Evolutionary conservation across 2,329 filamentous ascomycete genomes (phyloP).

Genomic region (Onygena corvina): DNA sequence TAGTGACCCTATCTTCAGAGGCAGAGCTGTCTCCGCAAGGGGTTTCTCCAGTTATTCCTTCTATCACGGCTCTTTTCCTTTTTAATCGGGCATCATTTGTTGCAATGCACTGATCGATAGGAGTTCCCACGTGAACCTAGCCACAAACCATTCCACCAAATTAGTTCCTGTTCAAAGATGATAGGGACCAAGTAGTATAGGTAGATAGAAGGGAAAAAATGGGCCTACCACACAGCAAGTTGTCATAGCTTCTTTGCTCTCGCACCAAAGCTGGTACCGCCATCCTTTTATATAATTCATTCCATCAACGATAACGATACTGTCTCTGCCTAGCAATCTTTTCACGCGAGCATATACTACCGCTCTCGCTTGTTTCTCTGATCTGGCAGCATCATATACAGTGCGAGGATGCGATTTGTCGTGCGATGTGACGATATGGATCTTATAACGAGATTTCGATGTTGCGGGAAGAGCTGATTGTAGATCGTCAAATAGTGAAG

Average conservation of each 20-base stretch:
- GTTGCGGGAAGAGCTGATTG: constrained; percentile 32
- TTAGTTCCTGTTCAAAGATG: not conserved
- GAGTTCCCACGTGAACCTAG: constrained; percentile 48
- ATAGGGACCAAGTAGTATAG: not conserved
- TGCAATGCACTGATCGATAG: constrained; percentile 43
- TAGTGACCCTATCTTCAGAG: too few species aligned
- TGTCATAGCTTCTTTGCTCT: constrained; percentile 51
- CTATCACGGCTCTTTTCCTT: constrained; percentile 5
- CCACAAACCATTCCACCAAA: not conserved
- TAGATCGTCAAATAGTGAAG: constrained; percentile 37
- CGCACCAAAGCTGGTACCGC: constrained; percentile 55
- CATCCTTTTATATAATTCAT: constrained; percentile 60
- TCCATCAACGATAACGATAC: constrained; percentile 51
- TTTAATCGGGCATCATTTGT: constrained; percentile 38
- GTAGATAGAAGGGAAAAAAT: not conserved
- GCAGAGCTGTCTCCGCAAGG: too few species aligned
- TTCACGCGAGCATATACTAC: constrained; percentile 51
- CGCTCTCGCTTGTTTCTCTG: constrained; percentile 53
- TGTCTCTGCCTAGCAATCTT: constrained; percentile 44
- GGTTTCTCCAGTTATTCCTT: too few species aligned
- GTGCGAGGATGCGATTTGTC: constrained; percentile 35
- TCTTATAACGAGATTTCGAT: constrained; percentile 35
- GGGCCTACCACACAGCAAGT: constrained; percentile 48
- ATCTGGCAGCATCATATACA: constrained; percentile 45
- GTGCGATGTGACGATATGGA: constrained; percentile 31